phyloP scores from a whole-genome alignment of 495 filamentous ascomycete genomes.

The Aspergillus saccharolyticus region DNA sequence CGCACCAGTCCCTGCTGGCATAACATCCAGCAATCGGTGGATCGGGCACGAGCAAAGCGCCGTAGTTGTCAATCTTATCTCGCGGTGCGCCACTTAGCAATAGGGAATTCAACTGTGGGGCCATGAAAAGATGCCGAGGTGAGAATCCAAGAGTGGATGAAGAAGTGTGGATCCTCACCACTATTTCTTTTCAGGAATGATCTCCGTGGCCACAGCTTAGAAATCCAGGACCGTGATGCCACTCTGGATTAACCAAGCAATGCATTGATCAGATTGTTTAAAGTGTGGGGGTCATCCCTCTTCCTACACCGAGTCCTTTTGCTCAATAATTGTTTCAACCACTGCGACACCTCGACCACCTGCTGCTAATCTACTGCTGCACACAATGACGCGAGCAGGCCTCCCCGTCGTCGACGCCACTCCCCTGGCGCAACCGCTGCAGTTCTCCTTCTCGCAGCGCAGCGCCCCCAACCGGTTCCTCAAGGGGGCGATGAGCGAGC shows the following conservation, averaged over 20 bases:
- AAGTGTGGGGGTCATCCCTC: too few relatives aligned
- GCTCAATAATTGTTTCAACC: too few relatives aligned
- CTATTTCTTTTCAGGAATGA: not conserved
- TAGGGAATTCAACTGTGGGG: not conserved
- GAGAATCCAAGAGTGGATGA: not conserved
- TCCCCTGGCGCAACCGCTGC: slow-evolving; percentile 48
- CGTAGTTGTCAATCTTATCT: not conserved
- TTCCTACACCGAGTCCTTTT: too few relatives aligned
- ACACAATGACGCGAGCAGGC: not conserved
- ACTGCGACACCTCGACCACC: too few relatives aligned
- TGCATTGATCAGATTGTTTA: too few relatives aligned
- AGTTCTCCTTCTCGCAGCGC: slow-evolving; percentile 50
- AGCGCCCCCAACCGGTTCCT: slow-evolving; percentile 55
- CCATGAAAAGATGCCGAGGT: not conserved
- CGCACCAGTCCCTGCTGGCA: too few relatives aligned
- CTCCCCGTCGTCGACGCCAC: slow-evolving; percentile 32
- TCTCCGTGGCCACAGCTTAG: not conserved
- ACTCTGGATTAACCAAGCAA: not conserved
- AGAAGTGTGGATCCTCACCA: not conserved
- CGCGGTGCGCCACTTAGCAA: not conserved
- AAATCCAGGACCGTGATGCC: not conserved
- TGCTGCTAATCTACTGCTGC: too few relatives aligned
- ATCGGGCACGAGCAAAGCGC: too few relatives aligned
- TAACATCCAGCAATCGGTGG: too few relatives aligned
- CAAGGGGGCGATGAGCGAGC: slow-evolving; percentile 61